Evolutionary conservation across 495 filamentous ascomycete genomes (phyloP), one percentile per base, ranked within the genome.

Genomic region (Entonaema liquescens): DNA sequence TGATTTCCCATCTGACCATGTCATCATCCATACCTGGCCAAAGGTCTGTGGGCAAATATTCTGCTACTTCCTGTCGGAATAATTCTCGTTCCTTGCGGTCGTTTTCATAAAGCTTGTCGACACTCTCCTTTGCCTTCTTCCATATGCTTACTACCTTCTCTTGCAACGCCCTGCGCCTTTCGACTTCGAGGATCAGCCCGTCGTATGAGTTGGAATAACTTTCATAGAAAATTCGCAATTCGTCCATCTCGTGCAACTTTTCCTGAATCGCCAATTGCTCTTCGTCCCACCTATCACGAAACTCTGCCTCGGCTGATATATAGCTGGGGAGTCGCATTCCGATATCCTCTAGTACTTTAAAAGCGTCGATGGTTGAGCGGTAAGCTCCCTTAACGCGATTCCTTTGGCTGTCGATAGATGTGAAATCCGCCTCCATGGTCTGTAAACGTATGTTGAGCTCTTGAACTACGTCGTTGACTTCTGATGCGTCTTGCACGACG

Each of bases 391-490:
- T 80, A n/a, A 89, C 85, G 31, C 83, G 80, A 2, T 86, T 80
- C 1, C 88, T 79, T 57, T 89, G 86, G 42, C 88, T 84, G 4
- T 83, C 76, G 7, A 92, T 81, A 0, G 85, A 78, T 5, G 82
- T 83, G 55, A 90, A 90, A 36, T 87, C 85, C 0, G 76, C 79
- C 77, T 97, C 94, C 88, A 98, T 95, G 33, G 91, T 88, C 7
- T 84, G 83, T 21, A 92, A 87, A 47, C 87, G 88, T 62, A 93
- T 89, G 64, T 90, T 86, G 54, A 99, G 89, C 71, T 99, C 95
- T 59, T 84, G 79, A 2, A 97, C 90, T 13, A 98, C 95, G 71
- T 96, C 95, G 9, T 97, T 93, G 1, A 97, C 93, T 73, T 97
- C 91, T 4, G 83, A 83, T 4, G 95, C 92, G 76, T 99, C 95